Evolutionary conservation across 139 green algal species (phyloP), one percentile per base, ranked within the genome.

Genomic region (Dunaliella primolecta): DNA sequence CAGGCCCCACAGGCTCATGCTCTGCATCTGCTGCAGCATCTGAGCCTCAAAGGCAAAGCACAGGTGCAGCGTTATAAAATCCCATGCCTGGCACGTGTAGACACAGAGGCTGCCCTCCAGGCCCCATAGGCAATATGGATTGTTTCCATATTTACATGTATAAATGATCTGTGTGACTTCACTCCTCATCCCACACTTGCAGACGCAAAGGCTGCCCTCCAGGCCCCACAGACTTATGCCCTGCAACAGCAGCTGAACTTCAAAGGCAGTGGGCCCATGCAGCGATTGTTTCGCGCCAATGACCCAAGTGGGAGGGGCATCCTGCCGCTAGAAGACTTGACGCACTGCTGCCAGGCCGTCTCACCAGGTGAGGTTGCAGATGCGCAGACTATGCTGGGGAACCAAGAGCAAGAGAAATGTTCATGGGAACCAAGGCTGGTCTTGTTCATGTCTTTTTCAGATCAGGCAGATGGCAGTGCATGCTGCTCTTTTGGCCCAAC

Each of bases 201-300:
- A 30, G 84, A 84, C 78, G 76, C 81, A 2, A n/a, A 34, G 30
- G 36, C 64, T 37, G 78, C 79, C 21, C 36, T 87, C 35, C 38
- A 36, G 2, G 33, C 76, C 30, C 84, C 84, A 2, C 36, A 81
- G 36, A 75, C 84, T 25, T 56, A 78, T 21, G 79, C 83, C 57
- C 84, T 87, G 34, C n/a, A 34, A 21, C 84, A 81, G 34, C 79
- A 38, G 30, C 78, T 87, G 36, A 77, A 84, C 78, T 64, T 37
- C 57, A 84, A 78, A 70, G 84, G 34, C 84, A 1, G 0, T 2
- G 36, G 25, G 2, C 78, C 46, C 7, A 7, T 46, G 1, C 32
- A 24, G 7, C 24, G 57, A 27, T 33, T 74, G 70, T 87, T 87
- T 29, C 35, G 72, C 36, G 78, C 36, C 3, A 0, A 36, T 24